Evolutionary conservation across 1,284 basidiomycete species (phyloP).

Genomic region (Puccinia novopanici): DNA sequence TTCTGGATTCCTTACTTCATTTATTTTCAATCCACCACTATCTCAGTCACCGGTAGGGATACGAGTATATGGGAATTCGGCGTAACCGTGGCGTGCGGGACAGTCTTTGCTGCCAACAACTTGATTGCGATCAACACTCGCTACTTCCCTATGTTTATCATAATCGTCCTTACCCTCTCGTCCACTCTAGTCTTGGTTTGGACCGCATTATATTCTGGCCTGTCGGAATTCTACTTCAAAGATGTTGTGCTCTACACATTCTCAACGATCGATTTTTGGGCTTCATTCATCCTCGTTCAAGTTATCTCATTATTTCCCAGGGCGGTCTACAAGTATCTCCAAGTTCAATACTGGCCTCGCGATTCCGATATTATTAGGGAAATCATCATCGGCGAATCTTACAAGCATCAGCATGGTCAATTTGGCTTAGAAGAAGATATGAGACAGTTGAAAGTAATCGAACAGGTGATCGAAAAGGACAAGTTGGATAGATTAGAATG

Average conservation of each 20-base stretch:
- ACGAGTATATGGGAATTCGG: conserved; percentile 75
- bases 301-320: conserved; percentile 72
- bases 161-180: conserved; percentile 40
- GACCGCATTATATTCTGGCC: conserved; percentile 47
- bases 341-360: conserved; percentile 69
- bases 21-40: conserved; percentile 65
- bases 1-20: conserved; percentile 86
- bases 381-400: conserved; percentile 43
- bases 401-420: conserved; percentile 6
- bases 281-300: conserved; percentile 70
- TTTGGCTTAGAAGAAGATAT: conserved; percentile 45
- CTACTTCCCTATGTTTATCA: conserved; percentile 65
- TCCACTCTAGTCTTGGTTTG: conserved; percentile 48
- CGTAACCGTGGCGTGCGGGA: conserved; percentile 83
- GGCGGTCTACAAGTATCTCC: conserved; percentile 71
- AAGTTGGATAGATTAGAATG: conserved; percentile 33
- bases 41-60: conserved; percentile 60
- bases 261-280: conserved; percentile 78
- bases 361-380: conserved; percentile 61
- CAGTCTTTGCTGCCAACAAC: conserved; percentile 81
- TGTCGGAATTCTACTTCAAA: conserved; percentile 45
- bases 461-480: conserved; percentile 50
- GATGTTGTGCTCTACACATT: conserved; percentile 68
- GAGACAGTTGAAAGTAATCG: conserved; percentile 41
- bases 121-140: conserved; percentile 84